phyloP scores from a whole-genome alignment of 768 basidiomycete genomes.

The Inosperma sp. region DNA sequence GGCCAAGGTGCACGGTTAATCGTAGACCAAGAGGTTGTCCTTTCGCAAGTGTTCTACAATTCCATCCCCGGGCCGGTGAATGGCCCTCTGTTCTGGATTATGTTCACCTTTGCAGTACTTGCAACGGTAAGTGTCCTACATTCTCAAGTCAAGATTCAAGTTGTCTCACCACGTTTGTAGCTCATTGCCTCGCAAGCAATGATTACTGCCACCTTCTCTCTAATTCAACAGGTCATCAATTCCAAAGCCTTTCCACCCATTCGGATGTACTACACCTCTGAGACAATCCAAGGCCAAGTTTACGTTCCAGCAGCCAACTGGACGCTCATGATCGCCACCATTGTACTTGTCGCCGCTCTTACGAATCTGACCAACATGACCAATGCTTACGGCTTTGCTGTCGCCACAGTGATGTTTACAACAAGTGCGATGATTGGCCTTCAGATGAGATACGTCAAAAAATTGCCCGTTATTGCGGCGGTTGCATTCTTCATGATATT shows the following conservation, averaged over 20 bases:
- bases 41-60: constrained; percentile 57
- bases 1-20: constrained; percentile 68
- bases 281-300: constrained; percentile 57
- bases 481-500: constrained; percentile 48
- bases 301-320: constrained; percentile 65
- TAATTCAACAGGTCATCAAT: constrained; percentile 62
- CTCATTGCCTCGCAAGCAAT: constrained; percentile 62
- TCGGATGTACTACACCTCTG: constrained; percentile 57
- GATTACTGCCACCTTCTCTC: constrained; percentile 63
- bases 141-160: neutral
- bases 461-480: constrained; percentile 38
- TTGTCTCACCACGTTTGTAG: constrained; percentile 26
- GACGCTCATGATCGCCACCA: constrained; percentile 48
- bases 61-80: constrained; percentile 55
- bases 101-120: constrained; percentile 59
- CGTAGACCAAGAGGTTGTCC: constrained; percentile 41
- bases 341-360: constrained; percentile 55
- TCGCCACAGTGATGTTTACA: constrained; percentile 61
- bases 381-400: constrained; percentile 61
- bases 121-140: constrained; percentile 46
- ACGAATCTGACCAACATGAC: constrained; percentile 49
- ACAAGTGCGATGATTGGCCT: constrained; percentile 53
- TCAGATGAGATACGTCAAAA: constrained; percentile 56
- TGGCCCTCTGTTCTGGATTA: constrained; percentile 59
- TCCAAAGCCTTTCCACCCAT: constrained; percentile 55